Conservation (phyloP, 2,329 filamentous ascomycete genomes). For the Pseudonectria foliicola region DNA sequence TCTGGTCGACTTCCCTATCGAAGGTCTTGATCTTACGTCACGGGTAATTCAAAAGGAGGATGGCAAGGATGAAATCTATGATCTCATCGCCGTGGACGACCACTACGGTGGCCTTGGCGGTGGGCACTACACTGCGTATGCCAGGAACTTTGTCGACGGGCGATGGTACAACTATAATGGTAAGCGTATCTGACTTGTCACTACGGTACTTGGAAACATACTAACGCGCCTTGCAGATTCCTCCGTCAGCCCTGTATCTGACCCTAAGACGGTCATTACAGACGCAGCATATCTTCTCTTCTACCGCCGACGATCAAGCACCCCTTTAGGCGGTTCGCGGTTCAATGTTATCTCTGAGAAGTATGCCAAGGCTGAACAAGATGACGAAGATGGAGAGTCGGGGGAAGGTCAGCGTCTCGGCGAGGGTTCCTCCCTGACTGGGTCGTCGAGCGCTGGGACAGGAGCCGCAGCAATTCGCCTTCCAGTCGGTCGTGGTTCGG, state of each 20-base stretch:
- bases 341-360: conserved; percentile 64
- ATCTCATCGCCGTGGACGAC: conserved; percentile 92
- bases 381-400: conserved; percentile 43
- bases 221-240: conserved; percentile 58
- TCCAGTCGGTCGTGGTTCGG: conserved; percentile 51
- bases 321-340: conserved; percentile 70
- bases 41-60: conserved; percentile 74
- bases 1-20: conserved; percentile 82
- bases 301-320: conserved; percentile 76
- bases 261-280: conserved; percentile 60
- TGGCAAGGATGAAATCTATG: conserved; percentile 78
- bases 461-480: conserved; percentile 70
- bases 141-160: conserved; percentile 82
- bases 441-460: conserved; percentile 82
- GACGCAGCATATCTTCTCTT: conserved; percentile 86
- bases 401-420: conserved; percentile 85
- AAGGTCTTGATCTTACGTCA: conserved; percentile 73
- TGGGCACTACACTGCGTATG: conserved; percentile 92
- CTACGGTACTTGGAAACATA: neutral
- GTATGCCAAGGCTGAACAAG: conserved; percentile 45
- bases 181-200: conserved; percentile 36
- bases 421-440: conserved; percentile 76
- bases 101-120: conserved; percentile 91
- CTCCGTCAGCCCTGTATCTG: conserved; percentile 54
- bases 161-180: conserved; percentile 98